Evolutionary conservation across 1,284 basidiomycete species (phyloP).

Genomic region (Ustilago sp.): DNA sequence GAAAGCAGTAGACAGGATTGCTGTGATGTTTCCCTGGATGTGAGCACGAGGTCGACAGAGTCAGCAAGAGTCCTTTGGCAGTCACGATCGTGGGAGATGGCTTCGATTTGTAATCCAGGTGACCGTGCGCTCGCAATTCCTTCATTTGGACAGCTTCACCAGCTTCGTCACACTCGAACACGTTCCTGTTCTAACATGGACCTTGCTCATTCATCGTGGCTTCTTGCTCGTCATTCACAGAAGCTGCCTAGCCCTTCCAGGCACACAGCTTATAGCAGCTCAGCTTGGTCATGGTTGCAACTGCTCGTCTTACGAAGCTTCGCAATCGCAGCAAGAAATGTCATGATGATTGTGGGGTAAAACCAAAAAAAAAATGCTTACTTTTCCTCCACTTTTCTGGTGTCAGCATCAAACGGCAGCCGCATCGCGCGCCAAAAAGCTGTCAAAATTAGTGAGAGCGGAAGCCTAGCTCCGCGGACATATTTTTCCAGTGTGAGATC

Average conservation of each 20-base stretch:
- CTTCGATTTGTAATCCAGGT: constrained; percentile 40
- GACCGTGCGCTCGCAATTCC: constrained; percentile 5
- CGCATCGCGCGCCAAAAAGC: constrained; percentile 31
- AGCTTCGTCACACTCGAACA: neutral
- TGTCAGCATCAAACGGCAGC: constrained; percentile 5
- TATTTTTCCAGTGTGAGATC: neutral
- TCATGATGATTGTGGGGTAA: constrained; percentile 6
- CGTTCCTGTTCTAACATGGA: neutral
- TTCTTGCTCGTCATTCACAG: neutral
- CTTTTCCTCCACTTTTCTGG: constrained; percentile 19
- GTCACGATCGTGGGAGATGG: constrained; percentile 27
- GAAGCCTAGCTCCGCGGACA: constrained; percentile 9
- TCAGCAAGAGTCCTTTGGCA: constrained; percentile 9
- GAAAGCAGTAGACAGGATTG: neutral
- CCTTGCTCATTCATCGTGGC: neutral
- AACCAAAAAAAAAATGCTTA: neutral
- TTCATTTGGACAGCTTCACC: neutral
- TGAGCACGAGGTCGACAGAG: neutral
- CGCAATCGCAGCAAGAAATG: constrained; percentile 7
- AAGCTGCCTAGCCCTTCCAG: neutral
- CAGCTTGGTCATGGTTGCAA: too few relatives aligned
- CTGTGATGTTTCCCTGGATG: neutral
- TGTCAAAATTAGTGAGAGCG: neutral
- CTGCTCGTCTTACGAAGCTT: neutral
- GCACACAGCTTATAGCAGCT: neutral